Percentiles rank a stretch among this genome's conserved stretches.
These are phyloP conservation scores for Pichia sporocuriosa DNA, from an alignment of 805 yeast genomes.

Conservation along the genomic window DNA sequence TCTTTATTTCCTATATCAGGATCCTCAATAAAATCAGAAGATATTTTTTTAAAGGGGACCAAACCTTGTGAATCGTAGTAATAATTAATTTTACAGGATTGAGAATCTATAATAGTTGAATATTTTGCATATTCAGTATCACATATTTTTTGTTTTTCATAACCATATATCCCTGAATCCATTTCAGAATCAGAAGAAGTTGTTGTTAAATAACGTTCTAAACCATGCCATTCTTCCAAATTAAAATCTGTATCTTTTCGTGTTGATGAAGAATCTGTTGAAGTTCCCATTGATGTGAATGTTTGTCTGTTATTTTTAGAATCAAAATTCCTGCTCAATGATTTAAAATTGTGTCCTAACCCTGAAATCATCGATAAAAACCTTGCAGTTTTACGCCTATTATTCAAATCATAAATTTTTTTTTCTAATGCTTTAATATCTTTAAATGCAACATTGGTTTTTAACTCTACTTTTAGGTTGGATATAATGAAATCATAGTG, in stretches of 20 bases:
- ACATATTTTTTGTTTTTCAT: slow-evolving; percentile 27
- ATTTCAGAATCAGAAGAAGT: slow-evolving; percentile 9
- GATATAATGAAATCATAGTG: slow-evolving; percentile 38
- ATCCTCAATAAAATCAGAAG: slow-evolving; percentile 32
- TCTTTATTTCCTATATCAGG: slow-evolving; percentile 57
- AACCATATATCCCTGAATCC: slow-evolving; percentile 6
- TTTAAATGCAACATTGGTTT: slow-evolving; percentile 64
- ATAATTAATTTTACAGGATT: slow-evolving; percentile 46
- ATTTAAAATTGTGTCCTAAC: slow-evolving; percentile 2
- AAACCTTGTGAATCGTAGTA: slow-evolving; percentile 69
- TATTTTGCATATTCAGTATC: slow-evolving; percentile 78
- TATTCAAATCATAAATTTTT: slow-evolving; percentile 1
- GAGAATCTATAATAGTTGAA: slow-evolving; percentile 60
- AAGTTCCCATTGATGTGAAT: neutral
- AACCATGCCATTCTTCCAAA: slow-evolving; percentile 62
- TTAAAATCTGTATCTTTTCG: slow-evolving; percentile 8
- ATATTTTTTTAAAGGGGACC: slow-evolving; percentile 36
- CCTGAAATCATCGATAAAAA: slow-evolving; percentile 7
- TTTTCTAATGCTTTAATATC: slow-evolving; percentile 14
- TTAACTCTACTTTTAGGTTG: slow-evolving; percentile 52
- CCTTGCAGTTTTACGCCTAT: slow-evolving; percentile 1
- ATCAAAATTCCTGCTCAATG: too few relatives aligned
- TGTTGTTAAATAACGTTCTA: slow-evolving; percentile 54
- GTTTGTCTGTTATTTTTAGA: slow-evolving; percentile 13
- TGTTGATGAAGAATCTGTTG: neutral